Evolutionary conservation across 345 rosid genomes (phyloP).

Genomic region (Gossypium ekmanianum): DNA sequence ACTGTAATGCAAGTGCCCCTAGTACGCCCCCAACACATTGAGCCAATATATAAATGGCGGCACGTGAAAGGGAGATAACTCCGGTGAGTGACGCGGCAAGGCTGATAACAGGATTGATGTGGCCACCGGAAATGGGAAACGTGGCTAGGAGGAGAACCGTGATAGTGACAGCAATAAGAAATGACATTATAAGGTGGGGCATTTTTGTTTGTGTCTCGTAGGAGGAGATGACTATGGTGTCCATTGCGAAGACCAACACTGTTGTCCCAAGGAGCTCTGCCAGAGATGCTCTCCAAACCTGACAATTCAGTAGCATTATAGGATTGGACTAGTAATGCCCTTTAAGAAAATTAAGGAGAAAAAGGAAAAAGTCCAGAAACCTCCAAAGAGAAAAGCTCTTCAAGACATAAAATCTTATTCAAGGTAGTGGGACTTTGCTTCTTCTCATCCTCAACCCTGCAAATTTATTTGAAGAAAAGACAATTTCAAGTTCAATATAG

Average conservation of each 20-base stretch:
- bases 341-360: too few relatives aligned
- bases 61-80: slow-evolving; percentile 31
- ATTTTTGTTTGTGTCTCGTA: slow-evolving; percentile 23
- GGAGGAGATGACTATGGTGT: slow-evolving; percentile 35
- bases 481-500: not conserved
- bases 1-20: slow-evolving; percentile 26
- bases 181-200: slow-evolving; percentile 36
- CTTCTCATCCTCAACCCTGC: slow-evolving; percentile 1
- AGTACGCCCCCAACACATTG: slow-evolving; percentile 44
- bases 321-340: not conserved
- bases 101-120: slow-evolving; percentile 44
- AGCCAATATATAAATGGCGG: slow-evolving; percentile 37
- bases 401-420: not conserved
- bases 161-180: slow-evolving; percentile 29
- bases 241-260: slow-evolving; percentile 37
- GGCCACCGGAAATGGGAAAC: slow-evolving; percentile 47
- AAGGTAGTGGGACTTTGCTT: slow-evolving; percentile 8
- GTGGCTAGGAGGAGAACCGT: slow-evolving; percentile 39
- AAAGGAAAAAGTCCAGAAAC: not conserved
- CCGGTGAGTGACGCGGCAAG: slow-evolving; percentile 36
- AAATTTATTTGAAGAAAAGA: not conserved
- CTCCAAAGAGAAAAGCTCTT: slow-evolving; percentile 10
- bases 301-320: not conserved
- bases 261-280: slow-evolving; percentile 50
- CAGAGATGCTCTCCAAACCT: slow-evolving; percentile 54